phyloP scores from a whole-genome alignment of 176 grass and related monocot species.

The Phragmites australis region DNA sequence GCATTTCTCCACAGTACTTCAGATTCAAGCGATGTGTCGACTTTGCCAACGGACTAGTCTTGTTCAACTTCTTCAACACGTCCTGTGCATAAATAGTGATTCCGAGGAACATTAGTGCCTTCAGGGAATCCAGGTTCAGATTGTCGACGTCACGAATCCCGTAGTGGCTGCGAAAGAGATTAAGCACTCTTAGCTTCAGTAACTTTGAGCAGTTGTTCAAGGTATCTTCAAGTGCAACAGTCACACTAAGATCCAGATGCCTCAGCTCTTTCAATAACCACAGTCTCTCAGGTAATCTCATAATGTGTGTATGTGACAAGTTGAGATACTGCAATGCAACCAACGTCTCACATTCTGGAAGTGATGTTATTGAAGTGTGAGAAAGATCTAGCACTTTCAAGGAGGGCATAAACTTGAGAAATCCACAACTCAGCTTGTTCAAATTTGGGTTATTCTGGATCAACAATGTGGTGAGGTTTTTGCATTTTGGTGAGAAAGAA shows the following conservation, averaged over 20 bases:
- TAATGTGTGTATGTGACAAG: constrained; percentile 62
- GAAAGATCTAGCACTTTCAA: constrained; percentile 89
- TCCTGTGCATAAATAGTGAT: constrained; percentile 72
- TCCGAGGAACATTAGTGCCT: constrained; percentile 46
- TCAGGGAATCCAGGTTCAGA: constrained; percentile 65
- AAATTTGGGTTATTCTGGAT: constrained; percentile 74
- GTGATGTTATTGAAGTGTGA: constrained; percentile 54
- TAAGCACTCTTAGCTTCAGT: constrained; percentile 55
- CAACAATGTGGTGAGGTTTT: constrained; percentile 53
- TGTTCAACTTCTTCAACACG: constrained; percentile 66
- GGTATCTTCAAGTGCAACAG: constrained; percentile 55
- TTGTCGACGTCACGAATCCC: constrained; percentile 54
- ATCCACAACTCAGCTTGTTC: constrained; percentile 40
- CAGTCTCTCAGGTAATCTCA: constrained; percentile 47
- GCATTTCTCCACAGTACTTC: constrained; percentile 61
- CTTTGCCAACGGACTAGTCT: constrained; percentile 63
- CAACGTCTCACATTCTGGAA: constrained; percentile 56
- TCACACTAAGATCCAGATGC: constrained; percentile 75
- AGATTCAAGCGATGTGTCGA: constrained; percentile 60
- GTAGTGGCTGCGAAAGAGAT: constrained; percentile 69
- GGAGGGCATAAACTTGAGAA: constrained; percentile 57
- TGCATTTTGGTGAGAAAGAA: constrained; percentile 51
- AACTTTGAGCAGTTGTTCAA: constrained; percentile 73
- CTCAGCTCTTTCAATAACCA: constrained; percentile 61
- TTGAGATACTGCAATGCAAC: constrained; percentile 58